phyloP scores from a whole-genome alignment of 495 filamentous ascomycete species.

The Cudoniella acicularis region DNA sequence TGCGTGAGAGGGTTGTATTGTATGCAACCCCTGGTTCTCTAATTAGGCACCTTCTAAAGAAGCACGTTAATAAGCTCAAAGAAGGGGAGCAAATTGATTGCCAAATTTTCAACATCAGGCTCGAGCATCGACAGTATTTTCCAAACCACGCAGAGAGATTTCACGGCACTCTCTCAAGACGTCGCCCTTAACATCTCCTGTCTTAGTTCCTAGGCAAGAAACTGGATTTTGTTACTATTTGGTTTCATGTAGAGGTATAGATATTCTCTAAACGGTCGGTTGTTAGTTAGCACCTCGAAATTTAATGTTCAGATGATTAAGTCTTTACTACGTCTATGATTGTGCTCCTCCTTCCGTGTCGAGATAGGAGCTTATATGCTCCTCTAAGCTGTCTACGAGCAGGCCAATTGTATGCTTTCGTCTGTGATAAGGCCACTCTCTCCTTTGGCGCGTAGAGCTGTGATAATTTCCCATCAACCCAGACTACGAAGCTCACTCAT shows the following conservation, averaged over 20 bases:
- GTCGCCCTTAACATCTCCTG: slow-evolving; percentile 30
- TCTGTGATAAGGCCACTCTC: too few relatives aligned
- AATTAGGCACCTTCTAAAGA: slow-evolving; percentile 17
- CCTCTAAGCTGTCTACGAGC: too few relatives aligned
- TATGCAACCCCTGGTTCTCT: slow-evolving; percentile 11
- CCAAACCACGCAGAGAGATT: neutral
- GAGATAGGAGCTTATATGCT: too few relatives aligned
- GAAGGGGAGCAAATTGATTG: neutral
- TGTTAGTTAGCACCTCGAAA: too few relatives aligned
- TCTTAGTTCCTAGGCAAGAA: slow-evolving; percentile 32
- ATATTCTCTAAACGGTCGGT: too few relatives aligned
- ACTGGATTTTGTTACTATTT: slow-evolving; percentile 33
- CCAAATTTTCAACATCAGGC: neutral
- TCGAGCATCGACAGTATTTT: neutral
- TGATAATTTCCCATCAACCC: too few relatives aligned
- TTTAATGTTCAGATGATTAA: too few relatives aligned
- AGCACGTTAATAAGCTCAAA: neutral
- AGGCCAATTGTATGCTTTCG: too few relatives aligned
- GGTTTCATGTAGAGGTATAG: slow-evolving; percentile 24
- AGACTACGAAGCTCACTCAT: too few relatives aligned
- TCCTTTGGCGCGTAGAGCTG: too few relatives aligned
- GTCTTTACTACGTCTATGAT: too few relatives aligned
- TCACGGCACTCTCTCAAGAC: slow-evolving; percentile 7
- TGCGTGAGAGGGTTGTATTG: slow-evolving; percentile 7
- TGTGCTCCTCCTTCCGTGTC: too few relatives aligned